Evolutionary conservation across 371 early-diverging fungal species (phyloP), one percentile per base, ranked within the genome.

Genomic region (Funneliformis caledonium): DNA sequence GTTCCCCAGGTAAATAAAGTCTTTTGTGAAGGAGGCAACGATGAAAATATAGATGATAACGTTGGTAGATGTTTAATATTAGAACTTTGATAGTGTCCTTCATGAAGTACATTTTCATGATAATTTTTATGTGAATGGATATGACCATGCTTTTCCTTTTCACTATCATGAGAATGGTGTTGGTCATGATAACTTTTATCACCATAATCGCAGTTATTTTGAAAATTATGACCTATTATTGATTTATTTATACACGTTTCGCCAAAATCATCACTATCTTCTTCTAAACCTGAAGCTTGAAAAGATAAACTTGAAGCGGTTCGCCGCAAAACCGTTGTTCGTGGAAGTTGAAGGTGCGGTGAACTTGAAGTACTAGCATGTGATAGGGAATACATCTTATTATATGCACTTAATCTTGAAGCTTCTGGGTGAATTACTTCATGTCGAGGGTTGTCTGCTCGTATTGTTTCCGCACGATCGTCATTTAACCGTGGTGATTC

Each of bases 1-100:
- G 88, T 11, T 45, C 89, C 88, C 88, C 91, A 91, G 0, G 90
- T 89, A 77, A 92, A 91, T 68, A 90, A 82, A 1, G 92, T 89
- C 81, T 91, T 91, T 83, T 92, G 91, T 61, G 81, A 84, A 11
- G 91, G 88, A 75, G 84, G 78, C 14, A 92, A 82, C 1, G 80
- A 81, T 0, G 87, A 83, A 80, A 91, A 89, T 2, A 90, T 86
- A n/a, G 85, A 81, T 9, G 82, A 79, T 80, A 88, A 81, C 67
- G 82, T 82, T 70, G 88, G 83, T 26, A 85, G 50, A 33, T 86
- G 86, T 7, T 82, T 82, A 10, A 85, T 82, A 37, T 83, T 81
- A 76, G 87, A 84, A 74, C 84, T 76, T 22, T 86, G 84, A 31
- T 80, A 68, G 19, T 83, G 82, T 9, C 77, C 80, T 45, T 83